These are phyloP conservation scores for Cercophora samala DNA, from an alignment of 495 filamentous ascomycete species.

Conservation along the genomic window DNA sequence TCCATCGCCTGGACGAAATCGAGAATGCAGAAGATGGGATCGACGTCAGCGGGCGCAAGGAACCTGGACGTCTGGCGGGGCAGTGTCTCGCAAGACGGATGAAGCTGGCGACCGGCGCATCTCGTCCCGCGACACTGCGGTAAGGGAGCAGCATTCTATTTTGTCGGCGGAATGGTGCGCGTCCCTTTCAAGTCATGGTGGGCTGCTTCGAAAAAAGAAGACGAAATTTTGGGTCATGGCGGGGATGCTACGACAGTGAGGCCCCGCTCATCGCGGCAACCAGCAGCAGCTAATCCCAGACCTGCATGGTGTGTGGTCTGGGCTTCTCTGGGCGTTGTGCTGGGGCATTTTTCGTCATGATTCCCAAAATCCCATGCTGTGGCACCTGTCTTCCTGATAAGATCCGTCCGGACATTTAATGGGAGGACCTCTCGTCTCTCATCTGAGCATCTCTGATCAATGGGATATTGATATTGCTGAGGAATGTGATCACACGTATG, in stretches of 20 bases:
- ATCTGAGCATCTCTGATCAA: not conserved
- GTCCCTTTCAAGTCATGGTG: constrained; percentile 27
- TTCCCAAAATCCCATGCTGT: not conserved
- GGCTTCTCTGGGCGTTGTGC: not conserved
- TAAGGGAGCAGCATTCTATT: constrained; percentile 41
- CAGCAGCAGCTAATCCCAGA: not conserved
- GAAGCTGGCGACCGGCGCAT: constrained; percentile 36
- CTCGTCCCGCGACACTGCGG: constrained; percentile 36
- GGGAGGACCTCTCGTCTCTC: not conserved
- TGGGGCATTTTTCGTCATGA: not conserved
- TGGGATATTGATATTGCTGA: not conserved
- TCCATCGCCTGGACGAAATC: constrained; percentile 35
- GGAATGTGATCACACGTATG: not conserved
- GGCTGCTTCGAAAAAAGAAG: not conserved
- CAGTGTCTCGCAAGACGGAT: constrained; percentile 40
- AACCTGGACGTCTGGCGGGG: constrained; percentile 24
- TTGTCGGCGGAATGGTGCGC: not conserved
- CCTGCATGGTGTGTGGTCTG: not conserved
- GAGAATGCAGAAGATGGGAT: not conserved
- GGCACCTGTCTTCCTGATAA: not conserved
- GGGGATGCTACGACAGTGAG: constrained; percentile 2
- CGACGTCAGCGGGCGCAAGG: constrained; percentile 21
- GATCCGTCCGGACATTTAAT: not conserved
- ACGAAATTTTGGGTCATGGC: constrained; percentile 7
- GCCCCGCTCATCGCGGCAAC: not conserved